Percentiles rank a stretch among this genome's conserved stretches.
Evolutionary conservation across 2,329 filamentous ascomycete genomes (phyloP).

Genomic region (Tolypocladium album): DNA sequence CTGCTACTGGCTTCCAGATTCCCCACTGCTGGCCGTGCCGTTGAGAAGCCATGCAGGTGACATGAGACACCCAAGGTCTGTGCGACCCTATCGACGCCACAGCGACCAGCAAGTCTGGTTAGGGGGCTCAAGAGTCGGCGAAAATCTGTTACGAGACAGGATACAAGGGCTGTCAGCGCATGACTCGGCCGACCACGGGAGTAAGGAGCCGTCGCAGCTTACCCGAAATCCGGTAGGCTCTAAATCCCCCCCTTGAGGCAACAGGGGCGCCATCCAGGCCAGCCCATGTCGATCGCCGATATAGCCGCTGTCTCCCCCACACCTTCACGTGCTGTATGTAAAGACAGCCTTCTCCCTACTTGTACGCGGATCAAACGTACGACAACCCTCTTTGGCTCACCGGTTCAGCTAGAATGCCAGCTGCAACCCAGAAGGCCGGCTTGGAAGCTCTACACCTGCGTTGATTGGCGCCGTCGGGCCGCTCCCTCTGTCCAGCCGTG

Average conservation of each 20-base stretch:
- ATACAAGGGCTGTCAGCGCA: background rate
- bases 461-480: background rate
- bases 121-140: background rate
- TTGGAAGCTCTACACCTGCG: background rate
- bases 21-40: background rate
- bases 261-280: background rate
- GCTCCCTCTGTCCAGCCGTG: background rate
- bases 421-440: background rate
- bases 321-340: background rate
- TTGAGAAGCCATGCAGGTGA: background rate
- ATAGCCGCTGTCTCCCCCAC: background rate
- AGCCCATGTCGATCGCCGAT: background rate
- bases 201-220: background rate
- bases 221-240: background rate
- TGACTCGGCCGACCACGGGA: background rate
- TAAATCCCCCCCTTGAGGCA: background rate
- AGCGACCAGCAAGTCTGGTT: background rate
- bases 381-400: background rate
- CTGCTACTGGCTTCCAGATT: background rate
- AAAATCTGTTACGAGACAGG: background rate
- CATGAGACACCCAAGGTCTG: background rate
- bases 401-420: background rate
- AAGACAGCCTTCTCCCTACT: background rate
- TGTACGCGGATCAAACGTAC: background rate
- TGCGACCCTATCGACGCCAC: background rate